Evolutionary conservation across 352 stramenopile genomes (phyloP).

Genomic region (Lagenidium giganteum): DNA sequence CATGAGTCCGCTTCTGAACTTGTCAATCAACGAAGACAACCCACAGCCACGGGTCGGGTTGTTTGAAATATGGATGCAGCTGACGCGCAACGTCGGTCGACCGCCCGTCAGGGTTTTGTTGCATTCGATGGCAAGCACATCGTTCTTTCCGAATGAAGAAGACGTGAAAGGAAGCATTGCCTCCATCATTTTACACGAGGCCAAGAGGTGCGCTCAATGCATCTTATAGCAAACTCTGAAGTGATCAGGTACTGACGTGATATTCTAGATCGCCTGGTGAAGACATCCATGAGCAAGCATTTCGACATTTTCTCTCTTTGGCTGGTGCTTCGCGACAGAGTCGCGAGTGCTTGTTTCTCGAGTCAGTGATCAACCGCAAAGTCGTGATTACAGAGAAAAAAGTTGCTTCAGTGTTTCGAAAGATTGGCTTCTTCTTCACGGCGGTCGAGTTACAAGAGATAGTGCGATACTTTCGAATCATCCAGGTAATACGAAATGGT

Average conservation of each 20-base stretch:
- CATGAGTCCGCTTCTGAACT: constrained; percentile 41
- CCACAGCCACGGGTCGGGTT: constrained; percentile 21
- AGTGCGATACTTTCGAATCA: constrained; percentile 34
- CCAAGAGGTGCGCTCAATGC: constrained; percentile 30
- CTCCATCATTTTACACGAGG: constrained; percentile 48
- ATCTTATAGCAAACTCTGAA: not conserved
- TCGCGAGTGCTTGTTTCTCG: constrained; percentile 45
- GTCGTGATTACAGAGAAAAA: constrained; percentile 62
- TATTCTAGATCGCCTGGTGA: constrained; percentile 41
- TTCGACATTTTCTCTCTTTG: constrained; percentile 49
- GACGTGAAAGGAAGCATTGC: constrained; percentile 54
- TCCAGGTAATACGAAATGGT: constrained; percentile 26
- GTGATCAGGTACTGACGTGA: not conserved
- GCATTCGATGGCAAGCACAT: constrained; percentile 49
- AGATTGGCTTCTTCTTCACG: constrained; percentile 56
- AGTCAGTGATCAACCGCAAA: constrained; percentile 59
- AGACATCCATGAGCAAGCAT: constrained; percentile 47
- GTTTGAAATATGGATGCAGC: constrained; percentile 49
- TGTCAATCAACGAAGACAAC: constrained; percentile 30
- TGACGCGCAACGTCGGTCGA: constrained; percentile 21
- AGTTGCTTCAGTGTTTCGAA: constrained; percentile 34
- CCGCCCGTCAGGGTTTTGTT: constrained; percentile 23
- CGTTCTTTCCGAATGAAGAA: constrained; percentile 35
- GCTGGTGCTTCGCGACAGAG: constrained; percentile 34
- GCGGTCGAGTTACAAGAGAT: constrained; percentile 38